Percentiles rank a stretch among this genome's conserved stretches.
Evolutionary conservation across 78 protist genomes (phyloP).

Genomic region (Isochrysis galbana): DNA sequence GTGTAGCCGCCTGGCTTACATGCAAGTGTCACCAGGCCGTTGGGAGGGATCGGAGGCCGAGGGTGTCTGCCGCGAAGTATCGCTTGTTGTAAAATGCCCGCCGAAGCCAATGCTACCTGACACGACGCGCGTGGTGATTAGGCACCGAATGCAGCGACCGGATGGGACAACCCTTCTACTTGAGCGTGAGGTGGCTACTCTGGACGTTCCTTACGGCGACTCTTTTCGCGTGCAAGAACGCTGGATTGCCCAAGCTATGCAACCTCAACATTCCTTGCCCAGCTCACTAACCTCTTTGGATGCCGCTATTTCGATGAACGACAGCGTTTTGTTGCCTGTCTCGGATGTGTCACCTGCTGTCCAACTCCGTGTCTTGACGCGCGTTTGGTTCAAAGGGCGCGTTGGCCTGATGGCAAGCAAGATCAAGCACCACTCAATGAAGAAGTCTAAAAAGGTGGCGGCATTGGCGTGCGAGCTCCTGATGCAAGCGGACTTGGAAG

Average conservation of each 20-base stretch:
- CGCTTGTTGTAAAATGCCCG: neutral
- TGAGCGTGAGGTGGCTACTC: neutral
- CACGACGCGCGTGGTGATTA: neutral
- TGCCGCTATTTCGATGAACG: too few species aligned
- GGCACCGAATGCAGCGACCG: neutral
- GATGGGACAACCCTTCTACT: neutral
- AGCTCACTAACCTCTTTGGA: too few species aligned
- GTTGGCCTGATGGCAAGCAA: neutral
- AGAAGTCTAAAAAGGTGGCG: neutral
- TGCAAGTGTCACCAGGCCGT: neutral
- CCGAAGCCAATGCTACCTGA: constrained; percentile 16
- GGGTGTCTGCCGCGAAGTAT: neutral
- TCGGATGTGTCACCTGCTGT: neutral
- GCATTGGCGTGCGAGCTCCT: neutral
- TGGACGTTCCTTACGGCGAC: neutral
- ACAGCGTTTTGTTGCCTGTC: neutral
- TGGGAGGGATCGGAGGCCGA: neutral
- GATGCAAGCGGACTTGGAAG: too few species aligned
- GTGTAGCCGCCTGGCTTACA: neutral
- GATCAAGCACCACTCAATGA: neutral
- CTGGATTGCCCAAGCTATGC: neutral
- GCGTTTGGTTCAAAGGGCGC: neutral
- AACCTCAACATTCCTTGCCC: too few species aligned
- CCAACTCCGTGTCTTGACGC: neutral
- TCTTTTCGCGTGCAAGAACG: neutral